Evolutionary conservation across 148 eudicot genomes (phyloP).

Genomic region (Cornus suecica): DNA sequence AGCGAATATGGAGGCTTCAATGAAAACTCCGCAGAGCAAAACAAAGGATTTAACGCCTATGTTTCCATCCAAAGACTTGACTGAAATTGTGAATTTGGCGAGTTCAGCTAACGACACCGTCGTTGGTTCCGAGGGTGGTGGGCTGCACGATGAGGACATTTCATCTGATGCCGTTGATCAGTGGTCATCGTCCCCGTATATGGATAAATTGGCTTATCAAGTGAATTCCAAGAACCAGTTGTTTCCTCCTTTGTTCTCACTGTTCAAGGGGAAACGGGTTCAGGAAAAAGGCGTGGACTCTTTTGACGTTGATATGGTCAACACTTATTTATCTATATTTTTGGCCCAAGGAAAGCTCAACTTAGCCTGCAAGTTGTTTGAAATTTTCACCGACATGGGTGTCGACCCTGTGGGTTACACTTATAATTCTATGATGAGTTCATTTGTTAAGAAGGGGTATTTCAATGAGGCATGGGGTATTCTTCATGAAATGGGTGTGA

Average conservation of each 20-base stretch:
- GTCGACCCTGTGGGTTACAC: constrained; percentile 64
- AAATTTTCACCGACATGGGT: constrained; percentile 67
- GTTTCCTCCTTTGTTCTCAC: constrained; percentile 39
- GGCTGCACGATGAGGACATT: constrained; percentile 22
- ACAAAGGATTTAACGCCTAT: constrained; percentile 63
- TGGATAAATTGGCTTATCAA: constrained; percentile 66
- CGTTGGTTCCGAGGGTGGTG: constrained; percentile 15
- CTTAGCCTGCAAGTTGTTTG: constrained; percentile 78
- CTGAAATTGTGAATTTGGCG: constrained; percentile 38
- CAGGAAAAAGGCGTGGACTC: constrained; percentile 45
- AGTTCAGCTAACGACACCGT: constrained; percentile 18
- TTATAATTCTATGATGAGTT: constrained; percentile 77
- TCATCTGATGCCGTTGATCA: constrained; percentile 33
- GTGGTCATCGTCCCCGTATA: constrained; percentile 86
- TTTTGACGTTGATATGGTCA: constrained; percentile 76
- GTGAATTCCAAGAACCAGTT: constrained; percentile 17
- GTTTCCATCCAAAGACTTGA: constrained; percentile 53
- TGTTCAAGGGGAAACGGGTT: constrained; percentile 59
- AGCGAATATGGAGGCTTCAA: constrained; percentile 63
- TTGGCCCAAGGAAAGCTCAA: constrained; percentile 74
- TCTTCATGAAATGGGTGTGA: constrained; percentile 65
- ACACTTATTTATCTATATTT: constrained; percentile 79
- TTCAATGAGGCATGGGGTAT: constrained; percentile 73
- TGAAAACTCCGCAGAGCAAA: constrained; percentile 41
- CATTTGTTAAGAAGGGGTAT: constrained; percentile 86